Evolutionary conservation across 331 rosid species (phyloP).

Genomic region (Quercus tomentella): DNA sequence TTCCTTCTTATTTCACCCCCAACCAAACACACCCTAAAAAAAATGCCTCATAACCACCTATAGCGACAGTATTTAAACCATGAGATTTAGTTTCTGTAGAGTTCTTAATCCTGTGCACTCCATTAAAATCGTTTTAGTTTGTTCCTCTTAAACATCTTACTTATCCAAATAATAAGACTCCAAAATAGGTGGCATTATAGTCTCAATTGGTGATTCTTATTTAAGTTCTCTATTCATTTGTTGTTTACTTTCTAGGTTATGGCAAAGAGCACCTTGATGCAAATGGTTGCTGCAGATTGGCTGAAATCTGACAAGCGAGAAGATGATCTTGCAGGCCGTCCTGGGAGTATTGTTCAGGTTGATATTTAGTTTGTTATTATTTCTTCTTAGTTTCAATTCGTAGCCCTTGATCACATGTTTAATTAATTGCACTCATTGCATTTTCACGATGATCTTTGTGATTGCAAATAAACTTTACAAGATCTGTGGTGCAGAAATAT

Average conservation of each 20-base stretch:
- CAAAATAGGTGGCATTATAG: not conserved
- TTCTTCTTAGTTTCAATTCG: not conserved
- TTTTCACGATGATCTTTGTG: not conserved
- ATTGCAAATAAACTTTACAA: conserved; percentile 6
- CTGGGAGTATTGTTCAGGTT: conserved; percentile 45
- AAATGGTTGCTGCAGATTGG: conserved; percentile 51
- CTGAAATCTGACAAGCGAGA: conserved; percentile 47
- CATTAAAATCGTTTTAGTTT: not conserved
- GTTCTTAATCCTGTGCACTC: not conserved
- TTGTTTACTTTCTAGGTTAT: conserved; percentile 24
- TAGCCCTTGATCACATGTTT: not conserved
- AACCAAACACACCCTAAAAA: too few species aligned
- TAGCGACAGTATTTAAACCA: not conserved
- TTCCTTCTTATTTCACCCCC: too few species aligned
- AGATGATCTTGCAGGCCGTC: conserved; percentile 46
- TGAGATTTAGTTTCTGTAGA: not conserved
- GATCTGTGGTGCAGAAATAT: conserved; percentile 30
- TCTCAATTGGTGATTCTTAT: not conserved
- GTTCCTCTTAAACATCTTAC: not conserved
- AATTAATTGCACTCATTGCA: not conserved
- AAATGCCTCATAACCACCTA: not conserved
- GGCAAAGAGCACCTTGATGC: conserved; percentile 41
- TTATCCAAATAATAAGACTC: not conserved
- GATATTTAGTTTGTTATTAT: not conserved
- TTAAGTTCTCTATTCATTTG: not conserved